A percentile compares a stretch with the other conserved stretches of the same genome.
phyloP scores from a whole-genome alignment of 164 flowering plant species.

The Aristolochia californica region DNA sequence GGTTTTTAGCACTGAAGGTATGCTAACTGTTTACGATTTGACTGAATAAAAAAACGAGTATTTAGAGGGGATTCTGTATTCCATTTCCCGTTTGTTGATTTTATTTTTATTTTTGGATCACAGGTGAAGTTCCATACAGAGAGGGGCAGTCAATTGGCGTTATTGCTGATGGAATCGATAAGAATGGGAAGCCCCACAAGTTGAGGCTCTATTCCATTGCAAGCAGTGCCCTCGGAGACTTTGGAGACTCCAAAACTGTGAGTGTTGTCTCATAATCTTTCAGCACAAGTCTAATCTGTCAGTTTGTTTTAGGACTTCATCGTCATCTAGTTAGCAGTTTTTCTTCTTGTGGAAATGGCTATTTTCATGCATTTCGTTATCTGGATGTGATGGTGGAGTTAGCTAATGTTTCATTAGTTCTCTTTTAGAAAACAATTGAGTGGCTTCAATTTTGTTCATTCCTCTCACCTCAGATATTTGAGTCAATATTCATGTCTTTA shows the following conservation, averaged over 20 bases:
- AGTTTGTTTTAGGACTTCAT: too few relatives aligned
- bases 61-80: not conserved
- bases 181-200: conserved; percentile 95
- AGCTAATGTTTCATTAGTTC: too few relatives aligned
- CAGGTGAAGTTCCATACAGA: conserved; percentile 87
- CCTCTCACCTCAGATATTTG: not conserved
- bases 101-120: conserved; percentile 5
- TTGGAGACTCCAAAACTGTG: conserved; percentile 98
- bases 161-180: conserved; percentile 81
- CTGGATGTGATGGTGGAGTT: too few relatives aligned
- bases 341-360: too few relatives aligned
- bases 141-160: conserved; percentile 98
- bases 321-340: too few relatives aligned
- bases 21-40: not conserved
- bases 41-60: not conserved
- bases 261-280: conserved; percentile 7
- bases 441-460: not conserved
- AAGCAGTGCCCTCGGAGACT: conserved; percentile 98
- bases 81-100: not conserved
- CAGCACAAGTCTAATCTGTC: too few relatives aligned
- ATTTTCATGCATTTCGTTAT: too few relatives aligned
- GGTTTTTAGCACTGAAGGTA: conserved; percentile 98
- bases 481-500: not conserved
- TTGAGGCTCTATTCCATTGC: conserved; percentile 94
- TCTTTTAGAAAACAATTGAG: too few relatives aligned